Evolutionary conservation across 345 rosid genomes (phyloP), one percentile per base, ranked within the genome.

Genomic region (Populus euphratica): DNA sequence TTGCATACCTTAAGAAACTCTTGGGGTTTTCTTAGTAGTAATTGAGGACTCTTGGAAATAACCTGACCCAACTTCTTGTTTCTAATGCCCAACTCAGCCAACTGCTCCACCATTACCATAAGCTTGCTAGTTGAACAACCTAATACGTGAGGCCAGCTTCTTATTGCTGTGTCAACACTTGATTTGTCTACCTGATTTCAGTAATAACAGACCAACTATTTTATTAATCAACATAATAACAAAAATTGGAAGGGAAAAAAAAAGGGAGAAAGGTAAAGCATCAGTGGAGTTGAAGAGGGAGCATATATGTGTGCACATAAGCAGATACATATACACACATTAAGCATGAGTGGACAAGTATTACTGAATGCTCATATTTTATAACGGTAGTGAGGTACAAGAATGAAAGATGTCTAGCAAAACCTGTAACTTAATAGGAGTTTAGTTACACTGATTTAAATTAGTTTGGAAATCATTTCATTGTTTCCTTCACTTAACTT

Each of bases 21-120:
- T 81, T 86, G 88, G 14, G 96, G 98, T 82, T 88, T 91, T 78
- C 76, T 87, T 73, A 91, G 79, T 65, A 95, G 87, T 75, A 95
- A 85, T 79, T 93, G 97, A 81, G 99, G 98, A 83, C 93, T 88
- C 82, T 81, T 89, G 67, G 92, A 86, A 85, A 95, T 86, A 76
- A 89, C 88, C 77, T 81, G 86, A 59, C 95, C 97, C 88, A 95
- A 74, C 73, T 77, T 90, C 86, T 82, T 89, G 85, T 88, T 80
- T 82, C 75, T 80, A 72, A 93, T 88, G 77, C 83, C 86, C 52
- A 91, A 73, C 27, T 85, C 86, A 71, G 83, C 88, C 76, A 93
- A 82, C 64, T 86, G 87, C 36, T 89, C 88, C 62, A 91, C 80
- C 89, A 86, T 90, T 77, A 86, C 68, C 84, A 86, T 81, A 77